Evolutionary conservation across 1,284 basidiomycete species (phyloP), one percentile per base, ranked within the genome.

Genomic region (Apiotrichum sp.): DNA sequence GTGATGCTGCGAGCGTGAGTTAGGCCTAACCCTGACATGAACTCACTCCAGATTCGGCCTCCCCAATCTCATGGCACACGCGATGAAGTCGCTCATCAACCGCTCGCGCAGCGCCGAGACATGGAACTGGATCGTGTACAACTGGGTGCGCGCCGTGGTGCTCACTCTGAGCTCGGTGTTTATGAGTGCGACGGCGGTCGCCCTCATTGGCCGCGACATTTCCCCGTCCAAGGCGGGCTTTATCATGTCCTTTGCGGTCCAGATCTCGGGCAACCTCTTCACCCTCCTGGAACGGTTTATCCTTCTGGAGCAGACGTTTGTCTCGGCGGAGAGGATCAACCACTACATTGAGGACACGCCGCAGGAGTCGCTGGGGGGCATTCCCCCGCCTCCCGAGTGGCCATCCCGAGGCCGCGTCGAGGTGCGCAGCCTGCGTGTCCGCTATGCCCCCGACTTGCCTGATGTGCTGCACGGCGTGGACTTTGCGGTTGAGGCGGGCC

Each of bases 381-480:
- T 52, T 0, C 35, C 56, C 0, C 66, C 71, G 0, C 81, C 83
- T 1, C 65, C 80, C 0, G 76, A 80, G 6, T 92, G 88, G 88
- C 88, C 88, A 0, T 71, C 78, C 0, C 71, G 78, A 3, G 88
- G 88, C 6, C 72, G 74, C 3, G 81, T 91, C 58, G 65, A 72
- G n/a, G 85, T 90, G 70, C 77, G 78, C 36, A 73, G 85, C 56
- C 82, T 88, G 10, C 74, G 80, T 38, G 76, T 89, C 54, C 77
- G 83, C 2, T 92, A 91, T 68, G 82, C 87, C 0, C 76, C 81
- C 36, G 86, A 85, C 9, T 77, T 89, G 3, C 88, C 88, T 0
- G 77, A 84, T 22, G 88, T 90, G 0, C 74, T 92, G 44, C 84
- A 86, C 64, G 80, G 80, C 34, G 78, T 90, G 33, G 82, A 74